Conservation (phyloP, 768 basidiomycete species). For the Mycena chlorophos region DNA sequence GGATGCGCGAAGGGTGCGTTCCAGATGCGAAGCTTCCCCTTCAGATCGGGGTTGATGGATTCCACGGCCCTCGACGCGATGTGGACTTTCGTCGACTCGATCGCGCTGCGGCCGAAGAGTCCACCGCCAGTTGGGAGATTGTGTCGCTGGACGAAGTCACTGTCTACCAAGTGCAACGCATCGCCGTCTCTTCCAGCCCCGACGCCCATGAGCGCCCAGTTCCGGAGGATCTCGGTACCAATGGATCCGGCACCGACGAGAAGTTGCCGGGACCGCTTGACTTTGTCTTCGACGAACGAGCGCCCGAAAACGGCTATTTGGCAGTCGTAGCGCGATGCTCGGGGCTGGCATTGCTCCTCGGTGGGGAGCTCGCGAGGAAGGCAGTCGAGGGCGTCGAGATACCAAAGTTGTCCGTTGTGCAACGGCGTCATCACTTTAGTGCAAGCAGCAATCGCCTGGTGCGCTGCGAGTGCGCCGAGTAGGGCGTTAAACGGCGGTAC, state of each 20-base stretch:
- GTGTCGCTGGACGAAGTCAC: not conserved
- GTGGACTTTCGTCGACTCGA: not conserved
- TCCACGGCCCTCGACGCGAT: not conserved
- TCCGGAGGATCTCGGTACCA: conserved; percentile 84
- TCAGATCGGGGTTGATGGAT: not conserved
- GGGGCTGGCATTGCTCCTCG: conserved; percentile 61
- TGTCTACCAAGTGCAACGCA: conserved; percentile 39
- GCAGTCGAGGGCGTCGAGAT: conserved; percentile 78
- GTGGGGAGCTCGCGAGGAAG: conserved; percentile 56
- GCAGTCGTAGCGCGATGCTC: conserved; percentile 64
- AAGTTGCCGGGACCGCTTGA: conserved; percentile 66
- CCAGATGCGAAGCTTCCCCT: conserved; percentile 43
- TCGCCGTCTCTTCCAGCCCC: conserved; percentile 57
- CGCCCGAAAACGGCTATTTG: conserved; percentile 74
- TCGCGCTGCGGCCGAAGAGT: not conserved
- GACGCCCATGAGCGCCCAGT: conserved; percentile 82
- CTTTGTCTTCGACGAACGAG: conserved; percentile 67
- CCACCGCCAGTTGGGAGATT: not conserved
- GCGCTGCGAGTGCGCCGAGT: conserved; percentile 75
- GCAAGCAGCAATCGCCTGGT: conserved; percentile 75
- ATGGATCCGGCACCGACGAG: conserved; percentile 78
- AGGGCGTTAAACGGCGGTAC: conserved; percentile 70
- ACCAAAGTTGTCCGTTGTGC: conserved; percentile 55
- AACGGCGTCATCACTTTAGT: conserved; percentile 79
- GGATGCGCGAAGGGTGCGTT: no score